Conservation (phyloP, 1,284 basidiomycete genomes). For the Earliella scabrosa region DNA sequence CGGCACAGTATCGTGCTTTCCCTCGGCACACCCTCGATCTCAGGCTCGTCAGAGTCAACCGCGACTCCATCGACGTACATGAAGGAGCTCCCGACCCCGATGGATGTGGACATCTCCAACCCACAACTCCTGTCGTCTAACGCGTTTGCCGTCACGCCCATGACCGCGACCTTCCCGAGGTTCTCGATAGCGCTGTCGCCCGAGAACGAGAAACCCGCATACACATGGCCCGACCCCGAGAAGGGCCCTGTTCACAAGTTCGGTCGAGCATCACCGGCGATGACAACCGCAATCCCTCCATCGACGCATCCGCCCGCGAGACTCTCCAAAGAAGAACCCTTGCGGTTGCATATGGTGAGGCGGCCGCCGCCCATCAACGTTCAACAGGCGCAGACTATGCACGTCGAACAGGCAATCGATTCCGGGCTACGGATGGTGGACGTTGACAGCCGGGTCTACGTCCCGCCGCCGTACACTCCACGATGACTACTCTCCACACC, state of each 20-base stretch:
- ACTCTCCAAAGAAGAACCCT: too few species aligned
- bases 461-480: conserved; percentile 2
- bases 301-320: neutral
- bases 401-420: neutral
- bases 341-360: too few species aligned
- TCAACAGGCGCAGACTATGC: neutral
- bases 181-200: neutral
- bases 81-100: neutral
- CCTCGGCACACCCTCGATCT: neutral
- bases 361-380: neutral
- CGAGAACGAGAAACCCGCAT: neutral
- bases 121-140: neutral
- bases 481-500: too few species aligned
- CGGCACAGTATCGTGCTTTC: neutral
- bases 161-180: neutral
- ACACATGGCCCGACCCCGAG: too few species aligned
- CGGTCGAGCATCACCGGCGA: too few species aligned
- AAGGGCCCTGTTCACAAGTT: too few species aligned
- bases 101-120: too few species aligned
- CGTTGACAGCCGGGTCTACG: neutral
- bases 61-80: neutral
- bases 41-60: neutral
- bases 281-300: neutral
- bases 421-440: neutral
- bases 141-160: neutral